Evolutionary conservation across 805 yeast species (phyloP).

Genomic region (Ogataea nonfermentans): DNA sequence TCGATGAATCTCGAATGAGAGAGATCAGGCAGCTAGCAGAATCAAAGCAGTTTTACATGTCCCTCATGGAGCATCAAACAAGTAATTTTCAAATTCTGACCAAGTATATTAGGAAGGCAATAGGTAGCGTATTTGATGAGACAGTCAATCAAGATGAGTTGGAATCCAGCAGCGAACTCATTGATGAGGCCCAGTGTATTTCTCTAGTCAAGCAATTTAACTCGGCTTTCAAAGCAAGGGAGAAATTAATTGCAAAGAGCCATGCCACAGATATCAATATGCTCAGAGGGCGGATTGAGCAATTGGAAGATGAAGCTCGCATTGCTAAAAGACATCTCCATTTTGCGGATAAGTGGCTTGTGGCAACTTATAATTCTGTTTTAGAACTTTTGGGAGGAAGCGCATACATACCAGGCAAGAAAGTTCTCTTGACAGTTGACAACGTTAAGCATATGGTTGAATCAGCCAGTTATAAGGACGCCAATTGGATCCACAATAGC

Average conservation of each 20-base stretch:
- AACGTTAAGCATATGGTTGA: constrained; percentile 1
- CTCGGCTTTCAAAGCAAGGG: background rate
- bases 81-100: background rate
- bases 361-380: constrained; percentile 7
- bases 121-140: no score
- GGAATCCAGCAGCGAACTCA: no score
- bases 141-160: no score
- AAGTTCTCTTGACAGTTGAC: constrained; percentile 2
- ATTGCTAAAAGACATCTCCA: background rate
- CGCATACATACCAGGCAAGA: constrained; percentile 2
- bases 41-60: background rate
- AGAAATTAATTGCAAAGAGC: background rate
- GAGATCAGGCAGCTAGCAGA: background rate
- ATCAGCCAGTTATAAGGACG: background rate
- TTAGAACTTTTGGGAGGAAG: constrained; percentile 7
- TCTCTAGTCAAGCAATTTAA: background rate
- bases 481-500: constrained; percentile 1
- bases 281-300: constrained; percentile 6
- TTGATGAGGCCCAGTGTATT: constrained; percentile 1
- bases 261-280: constrained; percentile 7
- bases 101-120: background rate
- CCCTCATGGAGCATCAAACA: background rate
- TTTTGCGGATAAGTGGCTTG: constrained; percentile 7
- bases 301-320: background rate
- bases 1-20: background rate